phyloP scores from a whole-genome alignment of 2,329 filamentous ascomycete species.

The Lachnellula arida region DNA sequence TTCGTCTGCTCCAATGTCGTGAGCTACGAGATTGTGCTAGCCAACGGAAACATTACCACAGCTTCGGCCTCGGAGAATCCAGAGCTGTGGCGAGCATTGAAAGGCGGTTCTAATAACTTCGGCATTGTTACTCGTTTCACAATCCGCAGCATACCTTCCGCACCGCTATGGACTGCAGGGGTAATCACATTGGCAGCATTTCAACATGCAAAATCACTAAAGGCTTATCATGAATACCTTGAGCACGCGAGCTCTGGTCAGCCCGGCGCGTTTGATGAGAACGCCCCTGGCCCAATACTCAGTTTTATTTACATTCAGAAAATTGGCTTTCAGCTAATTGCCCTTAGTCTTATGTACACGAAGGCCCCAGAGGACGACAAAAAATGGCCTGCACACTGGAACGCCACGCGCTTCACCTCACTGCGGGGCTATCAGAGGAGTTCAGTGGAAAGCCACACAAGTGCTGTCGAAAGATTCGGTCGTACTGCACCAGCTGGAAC shows the following conservation, averaged over 20 bases:
- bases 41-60: conserved; percentile 6
- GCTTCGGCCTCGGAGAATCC: conserved; percentile 7
- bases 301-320: conserved; percentile 7
- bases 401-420: neutral
- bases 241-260: neutral
- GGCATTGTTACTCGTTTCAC: conserved; percentile 13
- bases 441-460: conserved; percentile 4
- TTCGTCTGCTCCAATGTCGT: conserved; percentile 7
- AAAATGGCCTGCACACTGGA: conserved; percentile 2
- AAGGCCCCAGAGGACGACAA: conserved; percentile 2
- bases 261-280: conserved; percentile 4
- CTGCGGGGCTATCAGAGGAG: conserved; percentile 1
- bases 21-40: conserved; percentile 41
- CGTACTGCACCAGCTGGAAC: neutral
- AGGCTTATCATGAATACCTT: conserved; percentile 2
- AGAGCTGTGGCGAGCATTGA: conserved; percentile 13
- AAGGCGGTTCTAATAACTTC: conserved; percentile 13
- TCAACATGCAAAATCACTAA: neutral
- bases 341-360: neutral
- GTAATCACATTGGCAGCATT: conserved; percentile 1
- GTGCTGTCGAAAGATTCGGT: conserved; percentile 1
- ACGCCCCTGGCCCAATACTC: conserved; percentile 3
- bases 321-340: conserved; percentile 4
- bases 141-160: conserved; percentile 10
- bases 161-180: conserved; percentile 4